Percentiles rank a stretch among this genome's conserved stretches.
These are phyloP conservation scores for Phytophthora megakarya DNA, from an alignment of 352 stramenopile species.

Conservation along the genomic window DNA sequence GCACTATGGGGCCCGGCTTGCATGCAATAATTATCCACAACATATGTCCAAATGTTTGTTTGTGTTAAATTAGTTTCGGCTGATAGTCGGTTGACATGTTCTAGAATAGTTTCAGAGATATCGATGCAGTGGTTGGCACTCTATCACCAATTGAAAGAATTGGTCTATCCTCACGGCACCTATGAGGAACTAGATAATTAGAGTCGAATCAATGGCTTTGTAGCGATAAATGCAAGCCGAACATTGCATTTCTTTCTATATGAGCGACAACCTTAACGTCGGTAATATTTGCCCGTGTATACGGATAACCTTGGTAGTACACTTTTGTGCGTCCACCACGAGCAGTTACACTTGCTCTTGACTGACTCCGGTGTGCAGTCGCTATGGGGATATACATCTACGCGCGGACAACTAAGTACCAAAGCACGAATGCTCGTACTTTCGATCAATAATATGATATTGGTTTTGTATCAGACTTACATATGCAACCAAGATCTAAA, in stretches of 20 bases:
- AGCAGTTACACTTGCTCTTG: no score
- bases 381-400: no score
- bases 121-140: not conserved
- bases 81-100: not conserved
- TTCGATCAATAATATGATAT: no score
- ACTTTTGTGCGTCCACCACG: not conserved
- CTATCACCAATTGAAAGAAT: no score
- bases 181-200: not conserved
- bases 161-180: not conserved
- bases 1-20: not conserved
- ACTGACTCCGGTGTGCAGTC: no score
- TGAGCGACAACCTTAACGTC: not conserved
- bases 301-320: constrained; percentile 2
- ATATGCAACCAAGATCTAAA: no score
- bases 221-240: not conserved
- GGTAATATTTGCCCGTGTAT: not conserved
- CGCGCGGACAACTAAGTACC: no score
- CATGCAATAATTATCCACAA: constrained; percentile 3
- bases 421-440: no score
- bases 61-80: not conserved
- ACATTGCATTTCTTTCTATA: constrained; percentile 1
- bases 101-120: not conserved
- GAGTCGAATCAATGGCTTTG: not conserved
- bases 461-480: no score
- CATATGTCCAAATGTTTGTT: not conserved